A percentile compares a stretch with the other conserved stretches of the same genome.
Evolutionary conservation across 768 basidiomycete genomes (phyloP).

Genomic region (Podaxis mareebaensis): DNA sequence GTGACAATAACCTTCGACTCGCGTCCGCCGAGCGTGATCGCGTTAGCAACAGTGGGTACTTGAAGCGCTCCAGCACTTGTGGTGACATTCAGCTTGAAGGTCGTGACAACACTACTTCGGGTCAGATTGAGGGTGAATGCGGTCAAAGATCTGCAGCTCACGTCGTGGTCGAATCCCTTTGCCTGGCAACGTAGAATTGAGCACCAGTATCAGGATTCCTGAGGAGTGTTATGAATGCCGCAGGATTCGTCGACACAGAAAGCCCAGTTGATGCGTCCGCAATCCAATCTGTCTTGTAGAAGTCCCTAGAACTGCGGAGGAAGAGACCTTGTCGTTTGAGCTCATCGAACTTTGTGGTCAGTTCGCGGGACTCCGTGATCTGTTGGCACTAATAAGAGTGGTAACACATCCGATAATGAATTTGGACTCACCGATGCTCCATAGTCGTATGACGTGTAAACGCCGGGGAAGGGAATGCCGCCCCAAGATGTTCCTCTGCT

Average conservation of each 20-base stretch:
- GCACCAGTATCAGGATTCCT: conserved; percentile 67
- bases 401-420: not conserved
- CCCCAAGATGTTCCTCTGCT: conserved; percentile 85
- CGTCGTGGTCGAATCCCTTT: conserved; percentile 67
- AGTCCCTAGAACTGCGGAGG: conserved; percentile 75
- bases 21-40: conserved; percentile 65
- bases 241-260: conserved; percentile 38
- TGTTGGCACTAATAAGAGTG: conserved; percentile 18
- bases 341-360: conserved; percentile 73
- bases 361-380: conserved; percentile 65
- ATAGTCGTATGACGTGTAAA: conserved; percentile 83
- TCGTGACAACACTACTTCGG: conserved; percentile 41
- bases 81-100: conserved; percentile 62
- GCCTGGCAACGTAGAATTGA: conserved; percentile 71
- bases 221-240: conserved; percentile 61
- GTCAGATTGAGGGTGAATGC: not conserved
- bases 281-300: conserved; percentile 78
- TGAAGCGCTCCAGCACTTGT: conserved; percentile 52
- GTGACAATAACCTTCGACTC: conserved; percentile 75
- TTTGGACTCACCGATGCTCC: conserved; percentile 51
- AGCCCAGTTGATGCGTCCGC: conserved; percentile 59
- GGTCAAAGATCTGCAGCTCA: conserved; percentile 32
- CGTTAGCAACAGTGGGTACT: conserved; percentile 53
- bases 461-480: conserved; percentile 74
- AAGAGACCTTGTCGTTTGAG: conserved; percentile 79